These are phyloP conservation scores for Dactylellina parvicollis DNA, from an alignment of 2,329 filamentous ascomycete species.

Conservation along the genomic window DNA sequence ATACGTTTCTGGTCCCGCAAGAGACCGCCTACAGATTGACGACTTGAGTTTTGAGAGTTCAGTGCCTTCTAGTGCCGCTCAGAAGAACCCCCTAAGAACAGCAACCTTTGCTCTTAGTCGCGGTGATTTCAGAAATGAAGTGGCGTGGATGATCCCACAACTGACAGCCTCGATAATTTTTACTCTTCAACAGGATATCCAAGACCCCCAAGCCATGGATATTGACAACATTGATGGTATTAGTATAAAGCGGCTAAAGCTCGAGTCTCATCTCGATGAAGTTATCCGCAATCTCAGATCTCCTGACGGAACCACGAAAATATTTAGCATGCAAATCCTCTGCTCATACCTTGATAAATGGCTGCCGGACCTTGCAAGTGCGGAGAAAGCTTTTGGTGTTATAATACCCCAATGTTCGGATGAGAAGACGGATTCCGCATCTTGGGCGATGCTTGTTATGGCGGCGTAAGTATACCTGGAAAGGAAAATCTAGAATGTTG, in stretches of 20 bases:
- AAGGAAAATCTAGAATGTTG: not conserved
- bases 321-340: constrained; percentile 69
- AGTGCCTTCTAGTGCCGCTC: constrained; percentile 66
- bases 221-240: constrained; percentile 35
- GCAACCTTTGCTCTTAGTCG: constrained; percentile 68
- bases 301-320: constrained; percentile 62
- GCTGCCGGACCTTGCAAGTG: constrained; percentile 65
- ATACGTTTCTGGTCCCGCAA: constrained; percentile 74
- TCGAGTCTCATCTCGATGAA: constrained; percentile 57
- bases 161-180: constrained; percentile 69
- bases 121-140: constrained; percentile 64
- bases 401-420: constrained; percentile 72
- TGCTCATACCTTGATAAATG: constrained; percentile 67
- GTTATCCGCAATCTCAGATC: constrained; percentile 67
- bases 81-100: constrained; percentile 65
- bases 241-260: constrained; percentile 55
- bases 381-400: constrained; percentile 68
- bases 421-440: constrained; percentile 73
- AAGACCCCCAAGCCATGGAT: constrained; percentile 38
- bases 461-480: constrained; percentile 70
- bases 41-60: constrained; percentile 72
- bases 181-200: constrained; percentile 67
- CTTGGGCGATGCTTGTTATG: constrained; percentile 86
- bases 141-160: constrained; percentile 58
- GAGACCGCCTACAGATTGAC: constrained; percentile 78